Conservation (phyloP, 306 rosid genomes). For the Argentina anserina region DNA sequence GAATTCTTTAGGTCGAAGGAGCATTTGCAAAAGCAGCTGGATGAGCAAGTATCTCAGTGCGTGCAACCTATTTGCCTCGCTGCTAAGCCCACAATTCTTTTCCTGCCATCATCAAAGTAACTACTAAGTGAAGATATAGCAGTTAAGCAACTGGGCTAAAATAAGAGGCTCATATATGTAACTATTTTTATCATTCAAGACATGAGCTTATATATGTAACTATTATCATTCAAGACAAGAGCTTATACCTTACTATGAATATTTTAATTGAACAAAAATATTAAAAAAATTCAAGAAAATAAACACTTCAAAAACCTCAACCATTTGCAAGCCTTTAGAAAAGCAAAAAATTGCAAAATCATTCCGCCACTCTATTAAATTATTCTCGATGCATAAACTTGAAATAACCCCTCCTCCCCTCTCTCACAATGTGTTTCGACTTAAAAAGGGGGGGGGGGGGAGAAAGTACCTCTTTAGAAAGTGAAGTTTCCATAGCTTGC, state of each 20-base stretch:
- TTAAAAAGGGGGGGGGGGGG: too few species aligned
- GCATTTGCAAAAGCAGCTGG: constrained; percentile 85
- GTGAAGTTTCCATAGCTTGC: constrained; percentile 58
- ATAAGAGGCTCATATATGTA: background rate
- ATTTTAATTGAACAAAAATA: background rate
- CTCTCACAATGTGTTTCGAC: background rate
- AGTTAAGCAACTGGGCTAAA: constrained; percentile 9
- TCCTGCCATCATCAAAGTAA: constrained; percentile 50
- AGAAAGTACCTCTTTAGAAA: constrained; percentile 59
- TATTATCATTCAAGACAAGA: background rate
- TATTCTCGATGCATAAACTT: background rate
- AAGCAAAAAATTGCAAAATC: background rate
- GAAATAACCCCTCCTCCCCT: background rate
- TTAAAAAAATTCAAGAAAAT: too few species aligned
- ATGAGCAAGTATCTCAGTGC: constrained; percentile 82
- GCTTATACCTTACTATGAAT: background rate
- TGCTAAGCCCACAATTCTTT: constrained; percentile 46
- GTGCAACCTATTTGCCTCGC: constrained; percentile 57
- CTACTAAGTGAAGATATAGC: background rate
- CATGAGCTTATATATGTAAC: background rate
- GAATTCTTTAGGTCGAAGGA: constrained; percentile 74
- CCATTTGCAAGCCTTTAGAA: background rate
- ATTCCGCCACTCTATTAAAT: background rate
- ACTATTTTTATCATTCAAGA: background rate
- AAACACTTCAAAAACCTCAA: background rate